Conservation (phyloP, 108 stramenopile genomes). For the Conticribra guillardii region DNA sequence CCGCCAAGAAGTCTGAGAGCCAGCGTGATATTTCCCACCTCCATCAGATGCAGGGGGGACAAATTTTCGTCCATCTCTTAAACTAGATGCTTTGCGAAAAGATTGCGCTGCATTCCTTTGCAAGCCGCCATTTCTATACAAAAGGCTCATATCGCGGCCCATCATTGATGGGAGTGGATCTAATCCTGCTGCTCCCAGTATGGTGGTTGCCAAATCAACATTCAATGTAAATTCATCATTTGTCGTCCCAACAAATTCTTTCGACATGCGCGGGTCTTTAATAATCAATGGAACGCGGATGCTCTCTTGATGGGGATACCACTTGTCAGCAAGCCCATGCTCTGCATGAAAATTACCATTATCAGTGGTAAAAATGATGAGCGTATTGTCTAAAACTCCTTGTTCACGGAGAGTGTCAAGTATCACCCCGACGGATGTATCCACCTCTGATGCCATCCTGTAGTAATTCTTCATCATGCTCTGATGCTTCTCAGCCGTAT, state of each 20-base stretch:
- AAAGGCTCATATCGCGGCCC: conserved; percentile 68
- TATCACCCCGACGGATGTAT: conserved; percentile 59
- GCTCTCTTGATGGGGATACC: conserved; percentile 76
- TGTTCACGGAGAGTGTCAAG: conserved; percentile 55
- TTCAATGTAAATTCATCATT: conserved; percentile 70
- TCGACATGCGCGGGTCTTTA: conserved; percentile 69
- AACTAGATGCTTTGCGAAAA: conserved; percentile 22
- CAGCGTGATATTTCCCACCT: conserved; percentile 48
- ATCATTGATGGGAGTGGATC: conserved; percentile 57
- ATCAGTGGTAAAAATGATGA: conserved; percentile 79
- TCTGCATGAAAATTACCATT: conserved; percentile 70
- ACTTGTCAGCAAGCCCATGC: conserved; percentile 80
- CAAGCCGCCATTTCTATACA: conserved; percentile 53
- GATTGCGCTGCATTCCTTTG: conserved; percentile 29
- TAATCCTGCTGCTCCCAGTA: conserved; percentile 67
- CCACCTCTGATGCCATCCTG: conserved; percentile 82
- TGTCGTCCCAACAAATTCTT: conserved; percentile 46
- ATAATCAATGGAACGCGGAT: conserved; percentile 77
- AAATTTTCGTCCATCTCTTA: conserved; percentile 28
- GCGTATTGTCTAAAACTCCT: conserved; percentile 58
- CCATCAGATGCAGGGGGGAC: conserved; percentile 42
- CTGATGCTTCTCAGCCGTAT: conserved; percentile 64
- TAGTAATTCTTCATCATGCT: conserved; percentile 80
- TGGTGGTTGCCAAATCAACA: conserved; percentile 71
- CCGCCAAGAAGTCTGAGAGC: conserved; percentile 59